phyloP scores from a whole-genome alignment of 2,329 filamentous ascomycete species.

The Botrytis tulipae region DNA sequence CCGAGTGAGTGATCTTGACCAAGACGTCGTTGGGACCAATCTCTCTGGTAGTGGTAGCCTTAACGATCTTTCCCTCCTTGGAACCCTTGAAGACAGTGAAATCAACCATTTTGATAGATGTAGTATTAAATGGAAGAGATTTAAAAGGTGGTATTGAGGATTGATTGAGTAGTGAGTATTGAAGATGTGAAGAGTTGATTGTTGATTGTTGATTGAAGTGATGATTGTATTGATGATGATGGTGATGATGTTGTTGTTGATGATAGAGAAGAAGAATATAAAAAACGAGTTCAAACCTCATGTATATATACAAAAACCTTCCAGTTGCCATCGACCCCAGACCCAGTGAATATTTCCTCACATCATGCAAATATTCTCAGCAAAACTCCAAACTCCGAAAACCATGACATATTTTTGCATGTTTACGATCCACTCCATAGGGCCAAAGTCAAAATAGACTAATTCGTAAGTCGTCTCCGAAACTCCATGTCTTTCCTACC shows the following conservation, averaged over 20 bases:
- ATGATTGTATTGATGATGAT: slow-evolving; percentile 16
- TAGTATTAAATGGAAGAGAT: neutral
- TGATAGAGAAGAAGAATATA: slow-evolving; percentile 5
- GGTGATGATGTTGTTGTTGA: slow-evolving; percentile 6
- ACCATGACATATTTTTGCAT: neutral
- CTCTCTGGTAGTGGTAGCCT: slow-evolving; percentile 47
- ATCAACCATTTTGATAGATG: slow-evolving; percentile 28
- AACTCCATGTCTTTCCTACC: neutral
- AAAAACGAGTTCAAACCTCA: neutral
- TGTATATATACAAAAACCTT: slow-evolving; percentile 10
- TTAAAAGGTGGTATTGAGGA: neutral
- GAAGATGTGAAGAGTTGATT: slow-evolving; percentile 4
- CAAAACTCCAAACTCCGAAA: slow-evolving; percentile 9
- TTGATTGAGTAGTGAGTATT: neutral
- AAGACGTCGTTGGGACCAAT: slow-evolving; percentile 56
- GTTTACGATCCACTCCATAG: slow-evolving; percentile 8
- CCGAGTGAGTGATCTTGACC: slow-evolving; percentile 60
- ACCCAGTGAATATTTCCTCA: neutral
- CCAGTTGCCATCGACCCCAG: neutral
- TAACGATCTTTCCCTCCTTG: slow-evolving; percentile 54
- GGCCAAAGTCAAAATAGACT: neutral
- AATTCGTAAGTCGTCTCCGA: neutral
- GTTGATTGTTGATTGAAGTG: slow-evolving; percentile 4
- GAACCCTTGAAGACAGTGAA: slow-evolving; percentile 66
- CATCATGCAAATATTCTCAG: slow-evolving; percentile 9